A percentile compares a stretch with the other conserved stretches of the same genome.
These are phyloP conservation scores for Platanus orientalis DNA, from an alignment of 164 flowering plant species.

Conservation along the genomic window DNA sequence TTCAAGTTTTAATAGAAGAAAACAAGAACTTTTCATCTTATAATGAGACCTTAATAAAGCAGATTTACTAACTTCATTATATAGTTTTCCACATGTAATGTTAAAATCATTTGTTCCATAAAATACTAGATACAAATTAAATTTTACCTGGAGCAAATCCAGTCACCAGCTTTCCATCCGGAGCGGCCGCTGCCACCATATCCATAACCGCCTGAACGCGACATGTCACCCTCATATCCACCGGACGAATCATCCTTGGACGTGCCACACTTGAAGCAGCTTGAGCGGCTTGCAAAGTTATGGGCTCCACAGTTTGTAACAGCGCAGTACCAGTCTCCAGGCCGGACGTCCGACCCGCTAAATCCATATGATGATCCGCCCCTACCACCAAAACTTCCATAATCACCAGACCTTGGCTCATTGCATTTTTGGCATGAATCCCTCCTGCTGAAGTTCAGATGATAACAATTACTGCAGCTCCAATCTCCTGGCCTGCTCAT, in stretches of 20 bases:
- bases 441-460: conserved; percentile 76
- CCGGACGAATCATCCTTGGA: conserved; percentile 63
- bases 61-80: too few relatives aligned
- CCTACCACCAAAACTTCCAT: conserved; percentile 43
- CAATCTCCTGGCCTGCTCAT: conserved; percentile 92
- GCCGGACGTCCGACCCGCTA: conserved; percentile 80
- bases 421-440: conserved; percentile 79
- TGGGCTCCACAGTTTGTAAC: conserved; percentile 81
- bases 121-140: too few relatives aligned
- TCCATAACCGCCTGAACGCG: conserved; percentile 28
- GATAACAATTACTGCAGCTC: conserved; percentile 89
- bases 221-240: conserved; percentile 27
- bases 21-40: too few relatives aligned
- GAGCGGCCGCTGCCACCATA: conserved; percentile 43
- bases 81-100: too few relatives aligned
- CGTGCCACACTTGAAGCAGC: conserved; percentile 97
- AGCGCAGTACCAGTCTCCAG: conserved; percentile 97
- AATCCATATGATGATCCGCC: conserved; percentile 48
- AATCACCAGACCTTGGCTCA: conserved; percentile 42
- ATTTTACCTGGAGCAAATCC: conserved; percentile 84
- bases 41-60: too few relatives aligned
- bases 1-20: too few relatives aligned
- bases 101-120: too few relatives aligned
- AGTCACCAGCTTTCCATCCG: conserved; percentile 95
- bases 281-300: conserved; percentile 96